Conservation (phyloP, 1,284 basidiomycete genomes). For the Peniophora sp. region DNA sequence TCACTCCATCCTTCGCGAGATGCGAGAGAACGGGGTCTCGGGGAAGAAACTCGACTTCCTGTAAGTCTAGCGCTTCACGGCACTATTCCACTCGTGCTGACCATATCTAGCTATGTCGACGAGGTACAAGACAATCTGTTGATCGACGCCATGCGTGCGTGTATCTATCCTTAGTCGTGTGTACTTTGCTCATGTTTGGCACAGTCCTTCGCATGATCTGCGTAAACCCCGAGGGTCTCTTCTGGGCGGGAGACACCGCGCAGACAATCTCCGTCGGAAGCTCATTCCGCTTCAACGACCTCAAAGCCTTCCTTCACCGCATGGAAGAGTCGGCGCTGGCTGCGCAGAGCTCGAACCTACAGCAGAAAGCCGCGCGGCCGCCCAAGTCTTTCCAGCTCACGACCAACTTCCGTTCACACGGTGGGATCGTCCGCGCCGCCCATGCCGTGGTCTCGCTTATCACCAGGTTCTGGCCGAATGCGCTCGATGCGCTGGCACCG, state of each 20-base stretch:
- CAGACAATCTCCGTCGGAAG: conserved; percentile 70
- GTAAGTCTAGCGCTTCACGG: conserved; percentile 25
- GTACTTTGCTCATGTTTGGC: background rate
- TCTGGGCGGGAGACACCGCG: conserved; percentile 76
- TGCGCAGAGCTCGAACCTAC: background rate
- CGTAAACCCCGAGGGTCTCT: conserved; percentile 55
- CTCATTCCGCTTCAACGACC: conserved; percentile 63
- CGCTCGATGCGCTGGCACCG: conserved; percentile 51
- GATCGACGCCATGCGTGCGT: conserved; percentile 53
- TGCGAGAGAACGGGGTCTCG: conserved; percentile 26
- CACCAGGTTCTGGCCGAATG: conserved; percentile 52
- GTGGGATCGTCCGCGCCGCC: conserved; percentile 28
- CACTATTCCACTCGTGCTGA: no score
- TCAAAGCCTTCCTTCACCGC: conserved; percentile 58
- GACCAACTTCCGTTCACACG: conserved; percentile 65
- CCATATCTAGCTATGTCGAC: background rate
- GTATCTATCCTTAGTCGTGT: background rate
- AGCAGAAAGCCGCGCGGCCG: conserved; percentile 6
- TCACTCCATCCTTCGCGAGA: conserved; percentile 37
- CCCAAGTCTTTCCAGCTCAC: conserved; percentile 53
- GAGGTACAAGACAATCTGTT: conserved; percentile 69
- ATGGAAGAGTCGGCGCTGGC: conserved; percentile 36
- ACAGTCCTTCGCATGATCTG: conserved; percentile 56
- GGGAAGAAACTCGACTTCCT: conserved; percentile 47
- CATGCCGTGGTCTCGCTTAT: conserved; percentile 21